Evolutionary conservation across 768 basidiomycete species (phyloP), one percentile per base, ranked within the genome.

Genomic region (Phanerochaete sordida): DNA sequence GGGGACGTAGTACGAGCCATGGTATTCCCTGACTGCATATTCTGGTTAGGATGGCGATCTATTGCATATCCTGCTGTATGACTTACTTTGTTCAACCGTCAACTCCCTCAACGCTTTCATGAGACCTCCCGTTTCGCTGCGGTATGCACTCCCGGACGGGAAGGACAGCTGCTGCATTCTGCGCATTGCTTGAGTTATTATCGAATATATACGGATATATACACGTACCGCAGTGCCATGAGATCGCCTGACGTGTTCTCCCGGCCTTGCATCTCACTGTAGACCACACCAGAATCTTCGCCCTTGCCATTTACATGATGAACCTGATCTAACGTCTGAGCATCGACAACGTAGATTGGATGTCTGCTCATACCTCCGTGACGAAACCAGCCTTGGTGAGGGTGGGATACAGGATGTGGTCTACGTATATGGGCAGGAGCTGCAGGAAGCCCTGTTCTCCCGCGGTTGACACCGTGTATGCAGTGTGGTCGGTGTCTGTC

Each of bases 321-420:
- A n/a, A 99, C 88, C 90, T 92, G 64, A 11, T 44, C 62, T 49
- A 37, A 23, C 39, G 52, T 39, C 23, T 13, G 4, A 47, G 1
- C 24, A 19, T 26, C 31, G 26, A 16, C 19, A 30, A 47, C 39
- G 19, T 12, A 43, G 4, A 43, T 13, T 35, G 39, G 19, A 12
- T 43, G 39, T 21, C n/a, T n/a, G n/a, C 33, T 62, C 58, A 15
- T 31, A 66, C 75, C 69, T 93, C 85, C 0, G 85, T 86, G 16
- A 85, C 83, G 61, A 78, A 94, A 70, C 93, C 91, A 58, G 90
- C 85, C 62, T 94, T 83, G 9, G 93, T 93, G 61, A 98, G 84
- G 0, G 95, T 98, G 8, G 97, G 97, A 72, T 97, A 96, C 35
- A 99, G 81, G 58, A 99, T 91, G 72, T 99, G 97, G 73, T 99